Evolutionary conservation across 352 stramenopile genomes (phyloP).

Genomic region (Phytopythium ostracodes): DNA sequence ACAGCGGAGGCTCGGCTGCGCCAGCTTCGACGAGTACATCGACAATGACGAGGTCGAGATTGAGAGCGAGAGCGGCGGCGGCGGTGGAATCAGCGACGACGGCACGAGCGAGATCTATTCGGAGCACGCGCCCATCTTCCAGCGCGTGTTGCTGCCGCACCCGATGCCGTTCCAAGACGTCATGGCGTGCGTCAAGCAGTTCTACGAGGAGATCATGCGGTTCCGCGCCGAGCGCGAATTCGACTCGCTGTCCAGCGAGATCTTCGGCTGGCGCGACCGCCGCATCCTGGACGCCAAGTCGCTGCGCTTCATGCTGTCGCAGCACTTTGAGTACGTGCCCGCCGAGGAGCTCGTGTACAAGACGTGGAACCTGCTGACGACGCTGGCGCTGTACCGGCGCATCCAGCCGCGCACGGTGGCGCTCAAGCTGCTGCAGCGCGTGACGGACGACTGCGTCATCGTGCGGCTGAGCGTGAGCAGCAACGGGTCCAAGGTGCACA

Average conservation of each 20-base stretch:
- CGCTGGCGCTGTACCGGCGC: conserved; percentile 38
- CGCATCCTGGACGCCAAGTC: conserved; percentile 29
- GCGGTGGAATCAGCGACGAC: conserved; percentile 4
- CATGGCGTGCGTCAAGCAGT: conserved; percentile 43
- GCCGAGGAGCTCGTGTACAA: conserved; percentile 57
- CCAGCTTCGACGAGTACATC: not conserved
- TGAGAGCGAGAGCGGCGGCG: not conserved
- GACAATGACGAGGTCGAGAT: not conserved
- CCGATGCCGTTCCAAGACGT: conserved; percentile 35
- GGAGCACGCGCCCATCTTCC: conserved; percentile 37
- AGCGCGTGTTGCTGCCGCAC: conserved; percentile 38
- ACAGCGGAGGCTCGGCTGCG: not conserved
- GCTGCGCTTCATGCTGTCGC: conserved; percentile 62
- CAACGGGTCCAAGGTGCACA: conserved; percentile 28
- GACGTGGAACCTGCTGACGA: conserved; percentile 62
- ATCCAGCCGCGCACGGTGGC: conserved; percentile 60
- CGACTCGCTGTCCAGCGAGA: conserved; percentile 35
- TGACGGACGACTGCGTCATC: conserved; percentile 61
- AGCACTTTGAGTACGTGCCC: conserved; percentile 43
- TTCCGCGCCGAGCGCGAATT: conserved; percentile 38
- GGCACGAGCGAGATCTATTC: conserved; percentile 11
- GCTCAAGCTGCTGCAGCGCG: conserved; percentile 47
- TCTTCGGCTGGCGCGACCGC: conserved; percentile 53
- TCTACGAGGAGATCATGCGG: conserved; percentile 60
- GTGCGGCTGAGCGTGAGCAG: conserved; percentile 40